Evolutionary conservation across 441 rosid genomes (phyloP), one percentile per base, ranked within the genome.

Genomic region (Adansonia gregorii): DNA sequence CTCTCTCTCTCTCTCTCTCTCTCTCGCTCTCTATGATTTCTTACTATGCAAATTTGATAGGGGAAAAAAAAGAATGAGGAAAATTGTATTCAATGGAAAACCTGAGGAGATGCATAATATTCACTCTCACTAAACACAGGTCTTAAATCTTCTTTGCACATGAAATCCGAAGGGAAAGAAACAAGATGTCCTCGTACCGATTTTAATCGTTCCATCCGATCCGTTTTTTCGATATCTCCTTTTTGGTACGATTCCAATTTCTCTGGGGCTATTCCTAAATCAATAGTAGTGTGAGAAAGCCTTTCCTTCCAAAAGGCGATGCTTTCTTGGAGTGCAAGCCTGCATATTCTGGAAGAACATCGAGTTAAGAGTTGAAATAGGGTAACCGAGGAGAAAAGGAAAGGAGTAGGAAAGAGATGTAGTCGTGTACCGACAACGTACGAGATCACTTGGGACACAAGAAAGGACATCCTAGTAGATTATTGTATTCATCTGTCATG

Each of bases 81-180:
- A 27, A 27, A 27, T 63, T 63, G 67, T 31, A 61, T 12, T 56
- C 11, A 56, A 56, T 56, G 27, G 8, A 96, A 96, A 85, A 97
- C 98, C 78, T 92, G 98, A 51, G 94, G 81, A 76, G 97, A 88
- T 27, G 98, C 98, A 76, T 97, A 97, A 81, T 88, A 97, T 83
- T 94, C 98, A 70, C 99, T 94, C 89, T 94, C 97, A 46, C 90
- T 97, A 78, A 94, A 97, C 66, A 93, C 95, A 0, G 98, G 99
- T 89, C 99, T 93, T 76, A 94, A 86, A 83, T 97, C 99, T 89
- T 94, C 98, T 82, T 80, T 82, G 88, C 92, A 83, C 98, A 94
- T 88, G 86, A 97, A 97, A 76, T 94, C 98, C 88, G 94, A 79
- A 4, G 98, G 99, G 83, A 90, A 92, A 27, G 95, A 91, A 84